Evolutionary conservation across 768 basidiomycete genomes (phyloP), one percentile per base, ranked within the genome.

Genomic region (Sarcomyxa edulis): DNA sequence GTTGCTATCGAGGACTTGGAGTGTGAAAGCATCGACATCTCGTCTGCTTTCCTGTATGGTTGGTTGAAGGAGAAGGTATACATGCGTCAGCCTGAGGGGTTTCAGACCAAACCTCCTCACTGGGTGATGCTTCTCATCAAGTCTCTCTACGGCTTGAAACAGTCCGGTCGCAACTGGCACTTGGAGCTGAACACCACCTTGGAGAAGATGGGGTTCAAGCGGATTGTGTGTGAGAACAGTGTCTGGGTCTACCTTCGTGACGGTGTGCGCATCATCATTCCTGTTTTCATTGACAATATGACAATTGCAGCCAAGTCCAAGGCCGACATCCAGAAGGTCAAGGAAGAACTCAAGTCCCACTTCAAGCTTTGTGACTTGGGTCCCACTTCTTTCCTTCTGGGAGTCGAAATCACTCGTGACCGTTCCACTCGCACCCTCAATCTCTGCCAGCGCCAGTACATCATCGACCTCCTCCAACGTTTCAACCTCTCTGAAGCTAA

Each of bases 141-240:
- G 45, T 48, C 56, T 3, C 44, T 71, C 23, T 72, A 73, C 49
- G 64, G 71, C 7, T 58, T 73, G 6, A 64, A 66, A 44, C 69
- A 71, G 40, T 56, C 60, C 8, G 58, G 59, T 2, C 49, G 57
- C 3, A 41, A 46, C 30, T 72, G 68, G 71, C 50, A 66, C 41
- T 48, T 55, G 45, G 56, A 55, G 31, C 48, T 67, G 8, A 33
- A 56, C 19, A 34, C 40, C 5, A 44, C 47, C 4, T 42, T 60
- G 7, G 19, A 20, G 4, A 25, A 44, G 6, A 40, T 61, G 30
- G 49, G 56, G 6, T 58, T 53, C 42, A 37, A 32, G 3, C 50
- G 44, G 5, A 27, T 51, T 6, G 18, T 32, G n/a, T 52, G 46
- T 34, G 60, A 62, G 27, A 50, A 48, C 35, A 53, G 56, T 31